A percentile compares a stretch with the other conserved stretches of the same genome.
Conservation (phyloP, 2,329 filamentous ascomycete species). For the Beauveria australis region DNA sequence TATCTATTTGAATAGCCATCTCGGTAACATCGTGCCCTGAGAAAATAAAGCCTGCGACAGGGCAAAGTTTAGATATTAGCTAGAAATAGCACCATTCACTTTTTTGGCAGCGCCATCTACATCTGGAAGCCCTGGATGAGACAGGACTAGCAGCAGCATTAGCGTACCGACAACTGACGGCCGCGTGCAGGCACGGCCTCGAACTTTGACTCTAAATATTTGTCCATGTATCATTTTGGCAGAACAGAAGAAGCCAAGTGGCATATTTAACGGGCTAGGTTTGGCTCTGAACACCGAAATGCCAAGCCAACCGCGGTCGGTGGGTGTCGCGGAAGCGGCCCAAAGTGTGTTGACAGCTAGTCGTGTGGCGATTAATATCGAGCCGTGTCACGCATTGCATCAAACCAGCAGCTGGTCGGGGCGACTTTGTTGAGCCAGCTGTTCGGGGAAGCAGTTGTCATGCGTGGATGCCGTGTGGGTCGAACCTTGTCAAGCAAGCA, state of each 20-base stretch:
- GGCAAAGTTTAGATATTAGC: background rate
- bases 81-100: background rate
- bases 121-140: background rate
- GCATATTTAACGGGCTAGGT: background rate
- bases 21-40: background rate
- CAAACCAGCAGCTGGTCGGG: background rate
- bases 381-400: conserved; percentile 1
- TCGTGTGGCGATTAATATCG: conserved; percentile 9
- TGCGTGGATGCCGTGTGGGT: conserved; percentile 4
- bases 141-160: background rate
- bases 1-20: background rate
- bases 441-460: conserved; percentile 3
- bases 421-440: conserved; percentile 4
- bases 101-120: background rate
- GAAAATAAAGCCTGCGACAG: background rate
- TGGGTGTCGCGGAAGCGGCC: background rate
- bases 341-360: conserved; percentile 7
- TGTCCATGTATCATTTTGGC: too few relatives aligned
- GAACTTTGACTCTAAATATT: too few relatives aligned
- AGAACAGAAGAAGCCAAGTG: too few relatives aligned
- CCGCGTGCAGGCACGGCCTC: background rate
- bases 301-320: background rate
- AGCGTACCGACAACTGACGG: background rate
- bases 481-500: conserved; percentile 3
- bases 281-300: background rate